A percentile compares a stretch with the other conserved stretches of the same genome.
Conservation (phyloP, 345 rosid species). For the Ricinus communis region DNA sequence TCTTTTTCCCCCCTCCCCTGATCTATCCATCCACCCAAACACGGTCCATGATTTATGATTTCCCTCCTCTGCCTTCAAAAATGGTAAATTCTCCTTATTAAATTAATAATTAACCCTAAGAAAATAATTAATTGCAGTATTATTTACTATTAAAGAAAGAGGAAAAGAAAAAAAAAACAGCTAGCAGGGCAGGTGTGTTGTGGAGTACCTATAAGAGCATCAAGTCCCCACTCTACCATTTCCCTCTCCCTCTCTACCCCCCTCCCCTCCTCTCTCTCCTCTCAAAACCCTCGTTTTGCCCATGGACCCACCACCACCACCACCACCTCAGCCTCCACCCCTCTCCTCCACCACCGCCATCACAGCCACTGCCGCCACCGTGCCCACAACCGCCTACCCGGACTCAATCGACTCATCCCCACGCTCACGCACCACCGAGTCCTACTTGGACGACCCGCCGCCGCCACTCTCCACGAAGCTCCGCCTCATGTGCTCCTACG, state of each 20-base stretch:
- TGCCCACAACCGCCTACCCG: slow-evolving; percentile 28
- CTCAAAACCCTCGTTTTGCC: background rate
- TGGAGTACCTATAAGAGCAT: slow-evolving; percentile 29
- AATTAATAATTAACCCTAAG: background rate
- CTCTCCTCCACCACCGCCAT: slow-evolving; percentile 25
- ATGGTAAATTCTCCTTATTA: too few species aligned
- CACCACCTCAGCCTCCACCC: slow-evolving; percentile 20
- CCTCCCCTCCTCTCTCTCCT: background rate
- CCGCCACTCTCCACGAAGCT: slow-evolving; percentile 53
- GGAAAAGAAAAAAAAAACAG: background rate
- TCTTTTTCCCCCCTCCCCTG: too few species aligned
- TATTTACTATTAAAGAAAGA: background rate
- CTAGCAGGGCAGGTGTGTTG: slow-evolving; percentile 6
- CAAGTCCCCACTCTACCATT: slow-evolving; percentile 15
- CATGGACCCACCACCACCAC: slow-evolving; percentile 38
- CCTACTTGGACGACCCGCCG: slow-evolving; percentile 56
- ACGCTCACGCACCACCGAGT: slow-evolving; percentile 74
- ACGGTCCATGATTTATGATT: background rate
- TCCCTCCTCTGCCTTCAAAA: background rate
- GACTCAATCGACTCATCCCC: slow-evolving; percentile 79
- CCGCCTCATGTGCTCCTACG: slow-evolving; percentile 92
- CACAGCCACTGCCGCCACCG: background rate
- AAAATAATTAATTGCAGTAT: background rate
- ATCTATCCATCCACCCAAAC: too few species aligned
- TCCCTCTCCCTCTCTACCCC: background rate